Evolutionary conservation across 495 filamentous ascomycete genomes (phyloP).

Genomic region (Hypoxylon crocopeplum): DNA sequence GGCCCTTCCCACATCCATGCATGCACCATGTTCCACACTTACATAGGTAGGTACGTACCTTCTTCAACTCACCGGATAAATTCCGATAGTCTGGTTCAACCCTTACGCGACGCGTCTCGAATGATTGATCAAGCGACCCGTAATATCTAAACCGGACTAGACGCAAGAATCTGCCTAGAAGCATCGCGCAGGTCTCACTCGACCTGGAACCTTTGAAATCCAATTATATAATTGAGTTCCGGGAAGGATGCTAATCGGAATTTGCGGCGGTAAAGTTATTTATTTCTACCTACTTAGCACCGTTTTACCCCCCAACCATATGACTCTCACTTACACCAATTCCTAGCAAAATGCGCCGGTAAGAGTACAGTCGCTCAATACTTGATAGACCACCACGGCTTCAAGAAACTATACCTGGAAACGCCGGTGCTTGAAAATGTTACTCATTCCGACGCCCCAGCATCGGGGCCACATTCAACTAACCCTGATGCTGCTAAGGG

Average conservation of each 20-base stretch:
- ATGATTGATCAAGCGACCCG: no score
- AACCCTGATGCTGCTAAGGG: conserved; percentile 16
- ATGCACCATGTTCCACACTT: no score
- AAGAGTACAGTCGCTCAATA: conserved; percentile 86
- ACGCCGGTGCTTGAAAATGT: background rate
- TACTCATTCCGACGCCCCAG: background rate
- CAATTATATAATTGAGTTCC: no score
- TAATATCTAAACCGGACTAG: no score
- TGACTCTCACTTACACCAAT: conserved; percentile 29
- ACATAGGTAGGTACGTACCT: no score
- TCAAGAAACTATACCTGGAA: conserved; percentile 62
- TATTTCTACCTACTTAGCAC: conserved; percentile 14
- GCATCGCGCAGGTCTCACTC: no score
- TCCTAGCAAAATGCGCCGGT: conserved; percentile 83
- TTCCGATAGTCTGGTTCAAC: no score
- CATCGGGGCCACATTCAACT: conserved; percentile 42
- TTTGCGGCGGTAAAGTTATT: conserved; percentile 84
- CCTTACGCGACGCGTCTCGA: conserved; percentile 12
- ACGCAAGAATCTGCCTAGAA: no score
- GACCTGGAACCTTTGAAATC: no score
- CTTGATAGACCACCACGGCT: conserved; percentile 77
- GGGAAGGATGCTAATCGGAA: conserved; percentile 81
- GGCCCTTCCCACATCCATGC: conserved; percentile 12
- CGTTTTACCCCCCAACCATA: conserved; percentile 11
- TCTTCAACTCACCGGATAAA: no score